phyloP scores from a whole-genome alignment of 2,329 filamentous ascomycete species.

The Exophiala sideris region DNA sequence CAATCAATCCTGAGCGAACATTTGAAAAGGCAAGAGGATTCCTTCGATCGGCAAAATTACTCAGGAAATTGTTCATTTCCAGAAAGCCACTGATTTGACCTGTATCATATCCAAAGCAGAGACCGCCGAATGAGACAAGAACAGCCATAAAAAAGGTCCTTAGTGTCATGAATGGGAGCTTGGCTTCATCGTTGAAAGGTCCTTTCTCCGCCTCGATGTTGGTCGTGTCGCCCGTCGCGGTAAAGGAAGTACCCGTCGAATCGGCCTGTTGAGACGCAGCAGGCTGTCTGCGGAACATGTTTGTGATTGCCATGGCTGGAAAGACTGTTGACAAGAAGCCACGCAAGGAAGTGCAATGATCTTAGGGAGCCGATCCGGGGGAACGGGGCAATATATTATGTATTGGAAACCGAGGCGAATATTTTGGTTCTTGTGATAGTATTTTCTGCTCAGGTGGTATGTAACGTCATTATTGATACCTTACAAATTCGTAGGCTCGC shows the following conservation, averaged over 20 bases:
- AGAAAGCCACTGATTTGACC: slow-evolving; percentile 45
- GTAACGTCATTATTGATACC: no score
- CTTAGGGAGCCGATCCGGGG: no score
- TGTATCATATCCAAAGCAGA: slow-evolving; percentile 47
- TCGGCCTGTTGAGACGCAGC: slow-evolving; percentile 7
- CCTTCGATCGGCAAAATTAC: slow-evolving; percentile 39
- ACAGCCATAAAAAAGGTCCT: slow-evolving; percentile 43
- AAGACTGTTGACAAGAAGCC: no score
- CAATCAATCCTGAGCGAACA: slow-evolving; percentile 42
- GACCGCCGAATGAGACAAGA: slow-evolving; percentile 48
- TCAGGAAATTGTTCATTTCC: slow-evolving; percentile 45
- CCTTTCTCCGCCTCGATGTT: slow-evolving; percentile 19
- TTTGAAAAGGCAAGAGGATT: slow-evolving; percentile 41
- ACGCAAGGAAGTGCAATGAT: no score
- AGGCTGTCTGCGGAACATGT: slow-evolving; percentile 8
- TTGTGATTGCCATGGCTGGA: slow-evolving; percentile 6
- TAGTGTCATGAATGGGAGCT: slow-evolving; percentile 43
- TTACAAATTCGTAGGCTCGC: no score
- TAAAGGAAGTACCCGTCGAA: slow-evolving; percentile 10
- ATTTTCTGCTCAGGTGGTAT: no score
- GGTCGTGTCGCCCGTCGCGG: slow-evolving; percentile 8
- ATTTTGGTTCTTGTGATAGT: no score
- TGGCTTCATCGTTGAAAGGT: slow-evolving; percentile 37
- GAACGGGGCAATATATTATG: no score
- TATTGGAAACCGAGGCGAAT: no score